Evolutionary conservation across 2,329 filamentous ascomycete genomes (phyloP).

Genomic region (Calonectria multiphialidica): DNA sequence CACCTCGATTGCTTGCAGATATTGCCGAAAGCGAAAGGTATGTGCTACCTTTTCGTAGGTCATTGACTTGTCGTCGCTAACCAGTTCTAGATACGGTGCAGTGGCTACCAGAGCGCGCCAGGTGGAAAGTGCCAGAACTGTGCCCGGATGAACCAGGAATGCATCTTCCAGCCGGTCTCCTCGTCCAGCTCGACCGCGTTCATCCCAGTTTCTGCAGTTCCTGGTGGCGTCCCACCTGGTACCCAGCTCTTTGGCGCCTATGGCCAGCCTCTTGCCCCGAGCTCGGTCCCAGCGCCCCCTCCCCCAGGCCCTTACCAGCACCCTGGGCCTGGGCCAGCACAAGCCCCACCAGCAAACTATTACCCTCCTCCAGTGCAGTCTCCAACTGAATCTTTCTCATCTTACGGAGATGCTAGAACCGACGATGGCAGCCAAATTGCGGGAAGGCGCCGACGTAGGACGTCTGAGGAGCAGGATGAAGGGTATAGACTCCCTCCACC

Average conservation of each 20-base stretch:
- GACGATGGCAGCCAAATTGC: slow-evolving; percentile 47
- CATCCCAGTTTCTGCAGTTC: slow-evolving; percentile 68
- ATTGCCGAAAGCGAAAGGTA: slow-evolving; percentile 73
- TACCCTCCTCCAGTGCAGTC: slow-evolving; percentile 55
- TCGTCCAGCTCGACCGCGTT: slow-evolving; percentile 68
- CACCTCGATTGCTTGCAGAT: slow-evolving; percentile 71
- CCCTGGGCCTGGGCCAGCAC: slow-evolving; percentile 30
- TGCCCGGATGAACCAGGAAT: slow-evolving; percentile 72
- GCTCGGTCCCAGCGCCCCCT: slow-evolving; percentile 41
- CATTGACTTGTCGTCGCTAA: slow-evolving; percentile 14
- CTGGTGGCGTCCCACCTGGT: slow-evolving; percentile 68
- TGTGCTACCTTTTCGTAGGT: slow-evolving; percentile 6
- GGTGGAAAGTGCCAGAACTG: slow-evolving; percentile 73
- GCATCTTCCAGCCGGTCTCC: slow-evolving; percentile 71
- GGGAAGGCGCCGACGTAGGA: slow-evolving; percentile 51
- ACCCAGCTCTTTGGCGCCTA: slow-evolving; percentile 69
- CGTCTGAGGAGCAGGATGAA: slow-evolving; percentile 54
- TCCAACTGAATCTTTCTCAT: slow-evolving; percentile 58
- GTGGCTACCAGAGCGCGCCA: slow-evolving; percentile 69
- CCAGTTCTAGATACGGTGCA: slow-evolving; percentile 67
- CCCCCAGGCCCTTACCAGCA: slow-evolving; percentile 41
- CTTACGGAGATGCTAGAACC: slow-evolving; percentile 50
- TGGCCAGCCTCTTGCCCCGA: slow-evolving; percentile 64
- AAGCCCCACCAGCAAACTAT: slow-evolving; percentile 55
- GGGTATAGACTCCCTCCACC: slow-evolving; percentile 61